Base-by-base conservation (phyloP, 257 asterid genomes). In the Ilex aquifolium region DNA sequence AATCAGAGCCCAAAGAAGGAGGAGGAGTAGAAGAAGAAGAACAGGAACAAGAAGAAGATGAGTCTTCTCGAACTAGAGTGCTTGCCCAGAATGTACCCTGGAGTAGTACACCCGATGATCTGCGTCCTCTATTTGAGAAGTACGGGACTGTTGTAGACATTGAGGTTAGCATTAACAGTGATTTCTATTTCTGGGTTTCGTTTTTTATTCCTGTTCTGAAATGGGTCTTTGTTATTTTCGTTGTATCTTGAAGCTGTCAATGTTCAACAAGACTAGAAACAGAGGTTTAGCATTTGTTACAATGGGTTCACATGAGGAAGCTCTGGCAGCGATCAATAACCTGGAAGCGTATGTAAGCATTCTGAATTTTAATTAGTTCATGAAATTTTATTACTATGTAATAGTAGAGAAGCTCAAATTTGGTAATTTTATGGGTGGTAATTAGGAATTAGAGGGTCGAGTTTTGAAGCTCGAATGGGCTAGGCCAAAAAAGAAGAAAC, bases 201-300 rank as follows among this genome's bases (percentile, higher is more conserved):
- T 64, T 14, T 0, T 31, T 46, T 53, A 7, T 59, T 58, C 15
- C 2, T 72, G 60, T 58, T 66, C 64, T 75, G 61, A 68, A 56
- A 36, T 58, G 57, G 62, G 31, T 51, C 61, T 40, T 29, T 64
- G 10, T 62, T 50, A 57, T 31, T 65, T 39, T 50, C 56, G 58
- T 58, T 53, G 51, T 21, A 21, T 52, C 44, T 67, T 66, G 63
- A 63, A 90, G 95, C 81, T 90, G 69, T 75, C 95, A 9, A 92
- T 92, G 97, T 85, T 80, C 65, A 83, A 85, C 78, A 92, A 83
- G 74, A 74, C 72, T 42, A 86, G 86, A 78, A 92, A 84, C 85
- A 77, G 98, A 65, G 98, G 98, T 46, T 80, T 92, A 54, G 97
- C 83, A 15, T 92, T 92, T 71, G 86, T 89, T 44, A 85, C 98